Conservation (phyloP, 768 basidiomycete genomes). For the Aureoboletus auriporus region DNA sequence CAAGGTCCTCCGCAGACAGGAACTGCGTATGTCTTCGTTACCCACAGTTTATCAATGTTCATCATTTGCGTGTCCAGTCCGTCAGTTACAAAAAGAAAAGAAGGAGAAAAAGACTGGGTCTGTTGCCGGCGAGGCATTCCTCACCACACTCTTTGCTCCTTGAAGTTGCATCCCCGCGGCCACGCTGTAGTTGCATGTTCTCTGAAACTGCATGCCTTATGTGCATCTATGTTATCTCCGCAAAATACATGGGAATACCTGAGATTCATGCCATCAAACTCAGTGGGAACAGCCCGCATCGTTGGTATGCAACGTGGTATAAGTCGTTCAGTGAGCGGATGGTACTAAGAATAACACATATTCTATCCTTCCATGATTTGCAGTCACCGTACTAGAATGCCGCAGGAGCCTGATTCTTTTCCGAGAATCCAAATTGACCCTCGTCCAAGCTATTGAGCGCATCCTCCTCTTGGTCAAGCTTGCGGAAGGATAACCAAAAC, state of each 20-base stretch:
- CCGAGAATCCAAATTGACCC: conserved; percentile 30
- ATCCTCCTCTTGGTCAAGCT: conserved; percentile 63
- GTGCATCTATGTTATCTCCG: conserved; percentile 13
- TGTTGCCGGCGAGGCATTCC: conserved; percentile 79
- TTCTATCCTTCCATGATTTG: background rate
- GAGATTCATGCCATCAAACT: background rate
- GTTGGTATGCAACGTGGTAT: too few relatives aligned
- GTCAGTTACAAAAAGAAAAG: conserved; percentile 58
- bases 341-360: background rate
- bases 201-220: conserved; percentile 9
- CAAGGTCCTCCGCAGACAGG: conserved; percentile 86
- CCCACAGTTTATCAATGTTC: background rate
- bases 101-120: conserved; percentile 60
- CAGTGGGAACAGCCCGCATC: too few relatives aligned
- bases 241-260: conserved; percentile 5
- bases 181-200: conserved; percentile 1
- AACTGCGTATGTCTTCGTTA: conserved; percentile 63
- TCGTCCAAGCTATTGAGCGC: conserved; percentile 49
- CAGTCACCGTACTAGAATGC: background rate
- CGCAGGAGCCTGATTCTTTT: background rate
- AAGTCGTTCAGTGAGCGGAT: background rate
- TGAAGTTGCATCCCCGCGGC: conserved; percentile 36
- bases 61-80: conserved; percentile 45
- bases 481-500: conserved; percentile 51
- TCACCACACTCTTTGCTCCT: conserved; percentile 80